phyloP scores from a whole-genome alignment of 2,329 filamentous ascomycete genomes.

The Colletotrichum sp. region DNA sequence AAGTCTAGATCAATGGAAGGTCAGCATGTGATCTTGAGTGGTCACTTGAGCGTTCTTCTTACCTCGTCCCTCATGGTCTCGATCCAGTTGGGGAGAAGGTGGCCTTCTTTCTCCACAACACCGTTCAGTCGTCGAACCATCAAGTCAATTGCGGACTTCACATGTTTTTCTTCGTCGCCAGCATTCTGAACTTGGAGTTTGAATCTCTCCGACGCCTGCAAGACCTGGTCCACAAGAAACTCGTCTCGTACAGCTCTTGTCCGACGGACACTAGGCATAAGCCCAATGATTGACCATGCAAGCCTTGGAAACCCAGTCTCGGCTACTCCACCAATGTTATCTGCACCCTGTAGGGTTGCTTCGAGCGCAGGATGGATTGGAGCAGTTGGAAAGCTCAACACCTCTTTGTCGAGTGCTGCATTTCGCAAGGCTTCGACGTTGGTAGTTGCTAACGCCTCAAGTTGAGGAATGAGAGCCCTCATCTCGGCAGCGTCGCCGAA shows the following conservation, averaged over 20 bases:
- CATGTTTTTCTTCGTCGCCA: not conserved
- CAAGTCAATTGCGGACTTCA: slow-evolving; percentile 31
- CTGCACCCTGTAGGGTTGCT: not conserved
- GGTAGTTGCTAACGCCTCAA: not conserved
- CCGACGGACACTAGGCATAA: not conserved
- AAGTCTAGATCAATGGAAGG: slow-evolving; percentile 1
- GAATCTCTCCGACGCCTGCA: not conserved
- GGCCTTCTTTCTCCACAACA: not conserved
- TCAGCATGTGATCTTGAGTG: not conserved
- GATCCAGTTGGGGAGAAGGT: not conserved
- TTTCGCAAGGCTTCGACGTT: not conserved
- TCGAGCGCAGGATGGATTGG: not conserved
- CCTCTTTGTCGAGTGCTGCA: not conserved
- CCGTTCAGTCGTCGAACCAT: slow-evolving; percentile 36
- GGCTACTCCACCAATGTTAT: not conserved
- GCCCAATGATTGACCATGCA: not conserved
- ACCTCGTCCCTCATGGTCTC: not conserved
- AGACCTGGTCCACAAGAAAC: not conserved
- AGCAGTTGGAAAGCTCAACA: not conserved
- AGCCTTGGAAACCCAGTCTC: not conserved
- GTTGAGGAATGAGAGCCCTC: not conserved
- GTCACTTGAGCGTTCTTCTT: not conserved
- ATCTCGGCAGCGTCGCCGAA: slow-evolving; percentile 24
- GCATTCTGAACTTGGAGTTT: not conserved
- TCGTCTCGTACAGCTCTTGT: not conserved